Evolutionary conservation across 148 eudicot genomes (phyloP).

Genomic region (Rhododendron ovatum): DNA sequence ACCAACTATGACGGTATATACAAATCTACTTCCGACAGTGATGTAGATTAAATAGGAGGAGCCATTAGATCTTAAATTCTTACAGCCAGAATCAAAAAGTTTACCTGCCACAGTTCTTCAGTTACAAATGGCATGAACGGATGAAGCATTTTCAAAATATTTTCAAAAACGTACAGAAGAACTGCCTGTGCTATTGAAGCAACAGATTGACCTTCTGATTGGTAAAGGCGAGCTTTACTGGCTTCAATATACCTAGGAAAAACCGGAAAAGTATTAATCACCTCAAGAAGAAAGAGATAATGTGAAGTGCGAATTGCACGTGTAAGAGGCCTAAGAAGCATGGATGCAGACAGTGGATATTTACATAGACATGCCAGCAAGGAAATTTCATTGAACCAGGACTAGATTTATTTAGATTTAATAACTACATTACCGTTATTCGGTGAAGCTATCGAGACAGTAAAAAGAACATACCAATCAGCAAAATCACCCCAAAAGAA

Average conservation of each 20-base stretch:
- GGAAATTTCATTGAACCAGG: neutral
- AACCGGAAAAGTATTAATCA: neutral
- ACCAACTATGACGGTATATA: neutral
- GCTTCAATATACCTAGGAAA: constrained; percentile 93
- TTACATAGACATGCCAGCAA: neutral
- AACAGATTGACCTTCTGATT: constrained; percentile 44
- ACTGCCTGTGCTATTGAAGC: constrained; percentile 70
- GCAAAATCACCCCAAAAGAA: constrained; percentile 99
- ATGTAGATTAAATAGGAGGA: neutral
- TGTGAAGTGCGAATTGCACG: neutral
- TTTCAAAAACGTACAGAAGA: constrained; percentile 81
- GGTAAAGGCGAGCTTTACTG: constrained; percentile 90
- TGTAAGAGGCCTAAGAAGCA: neutral
- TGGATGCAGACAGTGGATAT: neutral
- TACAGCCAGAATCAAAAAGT: neutral
- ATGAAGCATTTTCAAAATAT: constrained; percentile 77
- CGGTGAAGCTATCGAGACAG: neutral
- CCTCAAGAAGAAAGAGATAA: neutral
- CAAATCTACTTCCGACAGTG: neutral
- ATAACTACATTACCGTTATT: neutral
- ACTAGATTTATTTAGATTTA: neutral
- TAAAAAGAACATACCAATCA: constrained; percentile 63
- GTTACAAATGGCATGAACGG: constrained; percentile 99
- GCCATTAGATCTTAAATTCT: neutral
- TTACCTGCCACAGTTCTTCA: constrained; percentile 98